Conservation (phyloP, 2,329 filamentous ascomycete genomes). For the Pseudogymnoascus sp. region DNA sequence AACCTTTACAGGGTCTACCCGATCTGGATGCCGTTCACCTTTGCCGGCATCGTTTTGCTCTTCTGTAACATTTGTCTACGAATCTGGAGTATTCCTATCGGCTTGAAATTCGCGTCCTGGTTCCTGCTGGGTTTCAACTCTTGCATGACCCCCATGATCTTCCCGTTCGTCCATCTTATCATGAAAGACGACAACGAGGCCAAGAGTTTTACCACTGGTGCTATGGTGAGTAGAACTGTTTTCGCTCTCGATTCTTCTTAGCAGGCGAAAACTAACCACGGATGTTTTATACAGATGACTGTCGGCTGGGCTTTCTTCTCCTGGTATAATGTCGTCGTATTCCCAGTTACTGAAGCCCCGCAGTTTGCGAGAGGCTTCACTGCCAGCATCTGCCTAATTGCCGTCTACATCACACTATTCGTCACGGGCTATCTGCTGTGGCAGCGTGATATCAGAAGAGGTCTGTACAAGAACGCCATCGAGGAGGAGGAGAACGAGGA, state of each 20-base stretch:
- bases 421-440: background rate
- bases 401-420: background rate
- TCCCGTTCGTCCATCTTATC: background rate
- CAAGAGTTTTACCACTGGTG: background rate
- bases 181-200: background rate
- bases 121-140: constrained; percentile 23
- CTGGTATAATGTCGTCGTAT: background rate
- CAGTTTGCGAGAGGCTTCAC: background rate
- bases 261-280: background rate
- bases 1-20: background rate
- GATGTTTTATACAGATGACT: background rate
- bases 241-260: background rate
- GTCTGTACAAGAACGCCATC: background rate
- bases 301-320: background rate
- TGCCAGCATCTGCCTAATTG: background rate
- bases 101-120: constrained; percentile 23
- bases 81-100: constrained; percentile 19
- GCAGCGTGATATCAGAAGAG: background rate
- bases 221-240: background rate
- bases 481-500: background rate
- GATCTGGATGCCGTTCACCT: constrained; percentile 20
- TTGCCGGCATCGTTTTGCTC: constrained; percentile 34
- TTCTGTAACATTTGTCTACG: constrained; percentile 14
- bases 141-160: background rate
- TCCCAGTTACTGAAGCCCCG: background rate